These are phyloP conservation scores for Coemansia sp. DNA, from an alignment of 192 early-diverging fungal species.

Conservation along the genomic window DNA sequence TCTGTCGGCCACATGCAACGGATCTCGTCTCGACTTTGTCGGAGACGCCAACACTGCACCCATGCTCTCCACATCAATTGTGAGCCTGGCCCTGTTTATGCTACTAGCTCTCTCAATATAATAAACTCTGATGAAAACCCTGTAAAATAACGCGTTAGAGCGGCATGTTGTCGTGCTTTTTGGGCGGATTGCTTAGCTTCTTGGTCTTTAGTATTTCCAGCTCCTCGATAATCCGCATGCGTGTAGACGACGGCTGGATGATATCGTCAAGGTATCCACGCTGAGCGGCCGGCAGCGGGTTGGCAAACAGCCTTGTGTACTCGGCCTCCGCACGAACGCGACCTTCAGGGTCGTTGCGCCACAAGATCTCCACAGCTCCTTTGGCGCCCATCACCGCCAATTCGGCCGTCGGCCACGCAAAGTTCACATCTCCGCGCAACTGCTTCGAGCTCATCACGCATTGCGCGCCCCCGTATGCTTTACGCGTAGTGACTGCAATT, in stretches of 20 bases:
- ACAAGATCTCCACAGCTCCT: slow-evolving; percentile 97
- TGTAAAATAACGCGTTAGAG: slow-evolving; percentile 27
- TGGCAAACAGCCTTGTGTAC: slow-evolving; percentile 90
- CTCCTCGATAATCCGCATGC: slow-evolving; percentile 84
- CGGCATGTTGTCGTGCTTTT: slow-evolving; percentile 96
- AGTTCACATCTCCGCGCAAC: slow-evolving; percentile 87
- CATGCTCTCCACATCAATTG: too few relatives aligned
- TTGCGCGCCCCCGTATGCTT: slow-evolving; percentile 97
- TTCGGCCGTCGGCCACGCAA: slow-evolving; percentile 95
- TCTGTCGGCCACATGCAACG: slow-evolving; percentile 34
- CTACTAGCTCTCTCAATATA: background rate
- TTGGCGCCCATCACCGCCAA: slow-evolving; percentile 99
- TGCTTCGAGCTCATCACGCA: slow-evolving; percentile 98
- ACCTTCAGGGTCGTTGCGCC: slow-evolving; percentile 56
- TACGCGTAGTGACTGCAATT: slow-evolving; percentile 90
- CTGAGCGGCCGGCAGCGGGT: slow-evolving; percentile 90
- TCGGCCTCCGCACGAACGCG: slow-evolving; percentile 65
- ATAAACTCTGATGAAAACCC: background rate
- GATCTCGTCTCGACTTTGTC: slow-evolving; percentile 16
- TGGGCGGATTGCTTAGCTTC: slow-evolving; percentile 71
- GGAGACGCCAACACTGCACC: slow-evolving; percentile 9
- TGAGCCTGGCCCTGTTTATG: too few relatives aligned
- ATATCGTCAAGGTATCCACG: slow-evolving; percentile 83
- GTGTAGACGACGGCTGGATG: slow-evolving; percentile 69
- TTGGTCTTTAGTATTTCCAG: slow-evolving; percentile 78